Evolutionary conservation across 73 alveolate genomes (phyloP).

Genomic region (Paramecium primaurelia): DNA sequence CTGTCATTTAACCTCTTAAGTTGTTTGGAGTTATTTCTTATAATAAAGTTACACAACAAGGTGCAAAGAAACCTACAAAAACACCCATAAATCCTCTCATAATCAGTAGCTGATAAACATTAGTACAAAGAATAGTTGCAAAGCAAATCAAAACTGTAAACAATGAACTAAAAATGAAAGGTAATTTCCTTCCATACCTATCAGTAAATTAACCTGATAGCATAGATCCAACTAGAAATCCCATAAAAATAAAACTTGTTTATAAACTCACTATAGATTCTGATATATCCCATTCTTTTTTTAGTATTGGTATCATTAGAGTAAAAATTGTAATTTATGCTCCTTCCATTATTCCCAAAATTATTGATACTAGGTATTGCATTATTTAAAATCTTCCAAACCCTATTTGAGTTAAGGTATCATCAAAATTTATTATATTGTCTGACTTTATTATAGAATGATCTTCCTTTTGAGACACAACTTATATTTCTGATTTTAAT

Average conservation of each 20-base stretch:
- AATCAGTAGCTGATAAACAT: conserved; percentile 3
- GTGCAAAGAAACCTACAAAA: conserved; percentile 61
- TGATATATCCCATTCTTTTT: conserved; percentile 49
- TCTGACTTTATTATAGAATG: not conserved
- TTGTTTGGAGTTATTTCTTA: conserved; percentile 49
- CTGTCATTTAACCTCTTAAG: conserved; percentile 44
- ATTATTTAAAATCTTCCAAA: conserved; percentile 32
- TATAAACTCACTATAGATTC: not conserved
- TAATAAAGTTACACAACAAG: conserved; percentile 46
- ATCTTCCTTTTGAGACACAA: not conserved
- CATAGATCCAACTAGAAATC: conserved; percentile 57
- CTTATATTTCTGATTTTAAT: not conserved
- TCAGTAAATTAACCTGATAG: conserved; percentile 53
- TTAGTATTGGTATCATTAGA: conserved; percentile 45
- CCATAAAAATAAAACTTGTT: conserved; percentile 54
- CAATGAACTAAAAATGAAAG: conserved; percentile 27
- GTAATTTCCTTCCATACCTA: conserved; percentile 49
- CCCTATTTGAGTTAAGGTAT: conserved; percentile 47
- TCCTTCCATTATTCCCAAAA: conserved; percentile 58
- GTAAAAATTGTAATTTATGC: conserved; percentile 58
- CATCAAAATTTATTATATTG: conserved; percentile 32
- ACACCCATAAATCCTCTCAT: conserved; percentile 56
- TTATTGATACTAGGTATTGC: not conserved
- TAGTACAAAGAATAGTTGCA: conserved; percentile 38
- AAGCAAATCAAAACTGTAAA: conserved; percentile 1